Percentiles rank a stretch among this genome's conserved stretches.
These are phyloP conservation scores for Cardamine chenopodiifolia DNA, from an alignment of 345 rosid genomes.

Conservation along the genomic window DNA sequence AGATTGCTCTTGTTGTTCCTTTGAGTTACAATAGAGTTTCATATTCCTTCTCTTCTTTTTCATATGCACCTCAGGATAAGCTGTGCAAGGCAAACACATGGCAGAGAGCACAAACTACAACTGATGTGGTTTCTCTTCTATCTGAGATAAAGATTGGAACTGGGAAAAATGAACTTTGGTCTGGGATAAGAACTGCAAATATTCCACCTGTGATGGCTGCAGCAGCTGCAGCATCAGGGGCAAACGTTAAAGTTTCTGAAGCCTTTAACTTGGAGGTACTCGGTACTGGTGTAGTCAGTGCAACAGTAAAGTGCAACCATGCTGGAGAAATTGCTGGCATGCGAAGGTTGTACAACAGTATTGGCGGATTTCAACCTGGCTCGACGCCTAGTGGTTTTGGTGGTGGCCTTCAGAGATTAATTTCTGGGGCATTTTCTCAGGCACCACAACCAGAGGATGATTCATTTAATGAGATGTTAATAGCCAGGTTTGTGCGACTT, in stretches of 20 bases:
- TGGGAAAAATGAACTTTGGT: conserved; percentile 89
- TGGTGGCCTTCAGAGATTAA: conserved; percentile 81
- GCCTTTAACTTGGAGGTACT: conserved; percentile 96
- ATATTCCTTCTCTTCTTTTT: conserved; percentile 19
- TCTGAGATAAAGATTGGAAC: conserved; percentile 95
- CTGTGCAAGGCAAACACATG: conserved; percentile 97
- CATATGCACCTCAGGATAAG: conserved; percentile 66
- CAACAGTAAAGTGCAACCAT: conserved; percentile 92
- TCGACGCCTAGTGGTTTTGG: conserved; percentile 58
- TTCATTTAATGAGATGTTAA: conserved; percentile 87
- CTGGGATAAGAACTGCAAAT: conserved; percentile 85
- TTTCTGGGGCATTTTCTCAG: conserved; percentile 89
- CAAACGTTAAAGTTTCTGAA: conserved; percentile 79
- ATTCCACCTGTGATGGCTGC: conserved; percentile 98
- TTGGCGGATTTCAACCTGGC: conserved; percentile 89
- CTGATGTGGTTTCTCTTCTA: conserved; percentile 91
- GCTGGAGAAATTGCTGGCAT: conserved; percentile 99
- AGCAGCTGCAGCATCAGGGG: conserved; percentile 99
- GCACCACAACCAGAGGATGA: conserved; percentile 69
- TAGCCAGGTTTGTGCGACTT: conserved; percentile 77
- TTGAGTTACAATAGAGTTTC: conserved; percentile 25
- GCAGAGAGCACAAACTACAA: conserved; percentile 87
- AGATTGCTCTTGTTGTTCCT: conserved; percentile 11
- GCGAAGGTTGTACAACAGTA: conserved; percentile 93
- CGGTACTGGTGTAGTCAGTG: conserved; percentile 91